These are phyloP conservation scores for Agaricus sinodeliciosus DNA, from an alignment of 768 basidiomycete genomes.

Conservation along the genomic window DNA sequence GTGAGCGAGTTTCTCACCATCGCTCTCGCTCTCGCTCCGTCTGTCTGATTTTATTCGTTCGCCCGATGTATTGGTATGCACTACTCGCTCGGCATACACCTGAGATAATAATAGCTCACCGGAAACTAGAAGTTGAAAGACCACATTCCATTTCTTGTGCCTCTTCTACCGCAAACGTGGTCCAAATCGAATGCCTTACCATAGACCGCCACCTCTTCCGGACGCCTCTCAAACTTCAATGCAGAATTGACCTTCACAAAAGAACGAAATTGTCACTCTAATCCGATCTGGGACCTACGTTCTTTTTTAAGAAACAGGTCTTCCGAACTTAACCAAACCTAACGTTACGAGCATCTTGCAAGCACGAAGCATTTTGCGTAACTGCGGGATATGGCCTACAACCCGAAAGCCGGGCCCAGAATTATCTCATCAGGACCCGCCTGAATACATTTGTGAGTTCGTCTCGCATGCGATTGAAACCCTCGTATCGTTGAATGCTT, in stretches of 20 bases:
- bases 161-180: background rate
- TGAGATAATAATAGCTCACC: background rate
- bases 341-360: no score
- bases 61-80: background rate
- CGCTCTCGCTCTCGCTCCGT: background rate
- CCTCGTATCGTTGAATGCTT: background rate
- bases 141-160: background rate
- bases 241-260: background rate
- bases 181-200: background rate
- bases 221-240: background rate
- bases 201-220: background rate
- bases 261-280: no score
- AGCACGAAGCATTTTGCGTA: no score
- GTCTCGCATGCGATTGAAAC: background rate
- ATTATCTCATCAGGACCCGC: background rate
- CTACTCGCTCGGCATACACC: background rate
- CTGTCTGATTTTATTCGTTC: background rate
- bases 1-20: background rate
- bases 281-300: no score
- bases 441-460: background rate
- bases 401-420: no score
- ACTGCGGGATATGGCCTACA: no score
- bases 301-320: no score
- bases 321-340: no score
- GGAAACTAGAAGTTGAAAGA: background rate